phyloP scores from a whole-genome alignment of 2,329 filamentous ascomycete genomes.

The Penicillium griseofulvum region DNA sequence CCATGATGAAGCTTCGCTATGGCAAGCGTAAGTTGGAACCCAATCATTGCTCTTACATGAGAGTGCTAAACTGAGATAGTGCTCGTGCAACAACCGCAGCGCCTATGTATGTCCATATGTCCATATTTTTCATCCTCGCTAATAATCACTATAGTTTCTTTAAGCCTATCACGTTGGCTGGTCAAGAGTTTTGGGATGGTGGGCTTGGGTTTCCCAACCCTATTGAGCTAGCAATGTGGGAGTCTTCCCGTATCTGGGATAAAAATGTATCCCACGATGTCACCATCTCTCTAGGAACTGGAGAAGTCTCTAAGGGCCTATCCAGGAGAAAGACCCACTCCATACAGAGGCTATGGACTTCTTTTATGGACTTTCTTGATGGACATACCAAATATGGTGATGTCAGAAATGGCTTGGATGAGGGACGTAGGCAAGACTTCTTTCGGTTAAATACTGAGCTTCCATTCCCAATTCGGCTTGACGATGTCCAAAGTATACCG shows the following conservation, averaged over 20 bases:
- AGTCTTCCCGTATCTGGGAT: background rate
- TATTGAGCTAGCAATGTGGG: background rate
- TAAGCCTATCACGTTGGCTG: background rate
- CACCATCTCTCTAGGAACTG: background rate
- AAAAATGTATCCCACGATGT: background rate
- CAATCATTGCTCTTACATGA: background rate
- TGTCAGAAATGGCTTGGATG: background rate
- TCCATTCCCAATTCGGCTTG: constrained; percentile 1
- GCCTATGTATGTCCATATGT: constrained; percentile 1
- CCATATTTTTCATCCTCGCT: background rate
- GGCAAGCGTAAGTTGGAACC: constrained; percentile 2
- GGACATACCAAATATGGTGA: background rate
- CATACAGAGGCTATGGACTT: background rate
- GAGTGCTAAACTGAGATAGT: background rate
- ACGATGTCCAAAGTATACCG: constrained; percentile 7
- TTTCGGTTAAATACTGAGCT: background rate
- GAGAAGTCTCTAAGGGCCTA: background rate
- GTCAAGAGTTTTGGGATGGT: background rate
- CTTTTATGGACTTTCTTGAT: background rate
- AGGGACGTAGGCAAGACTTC: background rate
- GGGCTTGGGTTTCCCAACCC: background rate
- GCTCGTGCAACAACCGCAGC: constrained; percentile 5
- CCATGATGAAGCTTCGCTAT: background rate
- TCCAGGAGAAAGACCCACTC: background rate
- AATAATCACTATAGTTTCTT: background rate